Conservation (phyloP, 1,139 yeast genomes). For the Nadsonia commutata region DNA sequence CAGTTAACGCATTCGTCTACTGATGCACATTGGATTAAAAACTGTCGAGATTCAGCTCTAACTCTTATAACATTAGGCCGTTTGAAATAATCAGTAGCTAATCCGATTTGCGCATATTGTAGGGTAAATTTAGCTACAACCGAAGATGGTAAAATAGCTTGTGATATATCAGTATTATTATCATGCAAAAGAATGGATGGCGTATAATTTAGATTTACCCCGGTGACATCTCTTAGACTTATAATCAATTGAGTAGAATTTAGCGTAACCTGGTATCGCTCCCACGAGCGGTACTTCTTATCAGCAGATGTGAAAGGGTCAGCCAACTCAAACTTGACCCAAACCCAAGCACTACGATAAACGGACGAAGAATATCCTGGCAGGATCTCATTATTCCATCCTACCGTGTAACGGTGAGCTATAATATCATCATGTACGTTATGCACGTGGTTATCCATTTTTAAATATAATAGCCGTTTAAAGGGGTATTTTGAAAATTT, state of each 20-base stretch:
- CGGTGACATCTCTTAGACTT: neutral
- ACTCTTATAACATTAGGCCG: constrained; percentile 42
- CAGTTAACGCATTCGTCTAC: constrained; percentile 48
- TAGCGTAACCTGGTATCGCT: neutral
- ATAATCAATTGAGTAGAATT: neutral
- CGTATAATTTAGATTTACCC: neutral
- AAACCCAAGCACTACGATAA: neutral
- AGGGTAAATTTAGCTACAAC: constrained; percentile 35
- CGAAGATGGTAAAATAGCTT: neutral
- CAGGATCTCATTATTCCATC: neutral
- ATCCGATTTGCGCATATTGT: constrained; percentile 55
- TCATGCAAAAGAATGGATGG: neutral
- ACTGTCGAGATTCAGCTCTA: constrained; percentile 55
- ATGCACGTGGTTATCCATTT: no score
- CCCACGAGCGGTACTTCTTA: neutral
- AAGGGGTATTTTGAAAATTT: no score
- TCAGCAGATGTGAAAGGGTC: neutral
- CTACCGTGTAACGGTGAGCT: no score
- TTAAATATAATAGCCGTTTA: no score
- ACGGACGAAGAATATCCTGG: neutral
- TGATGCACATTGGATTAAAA: constrained; percentile 37
- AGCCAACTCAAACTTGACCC: neutral
- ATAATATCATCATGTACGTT: no score
- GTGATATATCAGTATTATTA: neutral
- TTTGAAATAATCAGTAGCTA: constrained; percentile 57